Base-by-base conservation (phyloP, 768 basidiomycete species). In the Paxillus rubicundulus region DNA sequence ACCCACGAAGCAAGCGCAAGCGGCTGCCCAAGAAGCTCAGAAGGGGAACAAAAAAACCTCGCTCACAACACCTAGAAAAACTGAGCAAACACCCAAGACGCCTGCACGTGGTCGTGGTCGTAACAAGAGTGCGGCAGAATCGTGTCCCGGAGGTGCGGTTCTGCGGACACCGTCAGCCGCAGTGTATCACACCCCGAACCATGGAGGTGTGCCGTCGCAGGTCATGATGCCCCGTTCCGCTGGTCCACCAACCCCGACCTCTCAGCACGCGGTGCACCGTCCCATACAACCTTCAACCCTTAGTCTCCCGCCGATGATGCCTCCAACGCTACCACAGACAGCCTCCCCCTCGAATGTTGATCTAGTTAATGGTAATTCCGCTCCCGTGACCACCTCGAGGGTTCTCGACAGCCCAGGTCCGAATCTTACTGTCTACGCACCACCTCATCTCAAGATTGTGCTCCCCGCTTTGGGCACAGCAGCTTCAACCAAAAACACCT, bases 281-380 rank as follows among this genome's bases (percentile, higher is more conserved):
- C 55, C 57, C 8, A 9, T 3, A 14, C 47, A 4, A 4, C 49
- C 58, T 4, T 70, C 68, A 2, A 65, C 51, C 24, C 53, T 61
- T 0, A 34, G 50, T 6, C n/a, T 47, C 7, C 45, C 51, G 12
- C 54, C 53, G 1, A 21, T 54, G 43, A 47, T 38, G 2, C 40
- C 55, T 13, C 39, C 55, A 2, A 36, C 52, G 27, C 1, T 34
- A 10, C 20, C 18, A 34, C 18, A 27, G 5, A 17, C 12, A 9
- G 6, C 3, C 12, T 7, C 45, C 30, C 9, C 14, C 2, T 48
- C 32, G 9, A 27, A 45, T 9, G 40, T 32, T n/a, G 21, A 42
- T 5, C 13, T 3, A 2, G 21, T 45, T 32, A 7, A 18, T 5
- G 21, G 47, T 34, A 7, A 18, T 5, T 30, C 53, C 37, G 12